Base-by-base conservation (phyloP, 1,139 yeast genomes). In the Geotrichum phurueaensis region DNA sequence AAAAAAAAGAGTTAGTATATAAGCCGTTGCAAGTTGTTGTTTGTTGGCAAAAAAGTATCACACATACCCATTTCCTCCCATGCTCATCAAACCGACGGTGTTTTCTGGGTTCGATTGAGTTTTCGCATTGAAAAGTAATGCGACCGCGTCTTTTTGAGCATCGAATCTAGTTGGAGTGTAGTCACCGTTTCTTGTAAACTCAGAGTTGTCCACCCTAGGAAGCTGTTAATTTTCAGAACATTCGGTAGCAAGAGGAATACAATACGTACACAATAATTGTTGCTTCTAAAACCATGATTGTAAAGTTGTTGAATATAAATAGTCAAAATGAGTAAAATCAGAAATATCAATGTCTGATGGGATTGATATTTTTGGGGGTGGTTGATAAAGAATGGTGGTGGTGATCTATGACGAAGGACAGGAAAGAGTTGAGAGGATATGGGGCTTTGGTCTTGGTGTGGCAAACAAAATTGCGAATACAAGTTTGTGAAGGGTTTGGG, bases 131-230 rank as follows among this genome's bases (percentile, higher is more conserved):
- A 94, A 95, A 58, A 95, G 84, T 68, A 86, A 81, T 70, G 91
- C 96, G 27, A 94, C 91, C n/a, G 97, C 86, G 64, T 95, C 96
- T 65, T 88, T 79, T 75, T 95, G 97, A 1, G 99, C 97, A 64
- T 88, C 96, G 72, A 87, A 92, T 70, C 99, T 82, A 27, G 95
- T 86, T 33, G 96, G 85, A 55, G 90, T 81, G 71, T 86, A 95
- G 74, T 95, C 99, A 51, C 98, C 99, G 73, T 94, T 94, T 70
- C 99, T 82, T 84, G 92, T 89, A 75, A 81, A 94, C 77, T 95
- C 99, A 63, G 97, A 90, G 80, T 91, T 92, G 78, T 95, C 99
- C 71, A 94, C 84, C 69, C 77, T 75, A 58, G 10, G 50, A 55
- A 48, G 64, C 56, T 56, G 59, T 60, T 45, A 22, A 22, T 51